Base-by-base conservation (phyloP, 2,329 filamentous ascomycete species). In the Plenodomus tracheiphilus region DNA sequence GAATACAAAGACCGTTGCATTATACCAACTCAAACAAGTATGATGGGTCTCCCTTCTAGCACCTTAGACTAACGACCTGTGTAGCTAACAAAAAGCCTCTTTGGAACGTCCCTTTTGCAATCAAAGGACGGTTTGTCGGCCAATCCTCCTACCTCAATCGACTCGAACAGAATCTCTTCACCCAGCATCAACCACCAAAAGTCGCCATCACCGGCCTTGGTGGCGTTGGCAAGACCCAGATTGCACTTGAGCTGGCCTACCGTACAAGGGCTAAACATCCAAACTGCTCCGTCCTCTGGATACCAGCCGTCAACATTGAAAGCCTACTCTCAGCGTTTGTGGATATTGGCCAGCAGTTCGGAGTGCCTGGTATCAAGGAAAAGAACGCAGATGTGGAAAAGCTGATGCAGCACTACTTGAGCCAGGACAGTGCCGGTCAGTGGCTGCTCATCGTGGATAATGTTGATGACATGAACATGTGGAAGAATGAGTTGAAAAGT, bases 391-490 rank as follows among this genome's bases (percentile, higher is more conserved):
- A 47, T 22, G 46, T 49, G 8, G 57, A 47, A 46, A 45, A 58
- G 50, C 30, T 66, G 10, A 47, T 62, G 15, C 53, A 62, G 49
- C 32, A 15, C 7, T 37, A 50, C 53, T 37, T 61, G 25, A 43
- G 37, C 16, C 13, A 42, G 19, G 39, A 39, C 0, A 18, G 38
- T 46, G 37, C 44, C n/a, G 18, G 35, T 11, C 41, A 47, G 28
- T 55, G 35, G 4, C 43, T 61, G 32, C 38, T 62, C 5, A 49
- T 62, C 18, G 56, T 54, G 16, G 57, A 62, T 46, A 62, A 61
- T 43, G 34, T 32, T 22, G 76, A 80, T 30, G 6, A 46, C 34
- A 28, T 38, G 19, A 6, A 47, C 21, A 20, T 41, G 53, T 36
- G 19, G 19, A 18, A 35, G 37, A 39, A 43, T 42, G 34, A 15